Conservation (phyloP, 225 moss, liverwort and hornwort genomes). For the Marchantia polymorpha region DNA sequence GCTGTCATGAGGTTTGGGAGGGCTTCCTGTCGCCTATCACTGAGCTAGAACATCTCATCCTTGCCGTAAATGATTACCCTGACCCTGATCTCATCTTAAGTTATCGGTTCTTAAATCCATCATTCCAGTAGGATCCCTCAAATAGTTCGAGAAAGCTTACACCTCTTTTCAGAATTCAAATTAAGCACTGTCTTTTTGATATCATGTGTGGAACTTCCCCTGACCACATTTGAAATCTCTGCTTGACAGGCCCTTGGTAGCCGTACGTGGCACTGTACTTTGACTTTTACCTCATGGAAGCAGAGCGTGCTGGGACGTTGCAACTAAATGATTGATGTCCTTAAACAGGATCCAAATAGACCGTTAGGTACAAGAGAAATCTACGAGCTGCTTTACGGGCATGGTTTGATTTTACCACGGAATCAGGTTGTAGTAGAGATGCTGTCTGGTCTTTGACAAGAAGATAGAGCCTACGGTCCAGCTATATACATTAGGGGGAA, state of each 20-base stretch:
- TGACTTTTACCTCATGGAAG: background rate
- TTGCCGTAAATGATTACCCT: background rate
- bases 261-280: background rate
- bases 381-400: background rate
- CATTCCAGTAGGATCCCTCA: too few species aligned
- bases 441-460: background rate
- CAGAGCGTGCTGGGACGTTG: background rate
- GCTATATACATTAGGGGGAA: background rate
- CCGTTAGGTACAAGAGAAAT: constrained; percentile 14
- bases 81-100: too few species aligned
- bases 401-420: background rate
- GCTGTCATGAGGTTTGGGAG: too few species aligned
- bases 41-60: background rate
- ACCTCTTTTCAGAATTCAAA: too few species aligned
- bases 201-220: background rate
- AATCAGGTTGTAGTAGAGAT: background rate
- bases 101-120: too few species aligned
- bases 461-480: background rate
- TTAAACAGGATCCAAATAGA: background rate
- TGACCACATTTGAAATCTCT: background rate
- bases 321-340: background rate
- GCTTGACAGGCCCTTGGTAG: background rate
- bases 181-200: too few species aligned
- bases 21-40: background rate
- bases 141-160: too few species aligned